Evolutionary conservation across 108 stramenopile species (phyloP).

Genomic region (Thalassiosira profunda): DNA sequence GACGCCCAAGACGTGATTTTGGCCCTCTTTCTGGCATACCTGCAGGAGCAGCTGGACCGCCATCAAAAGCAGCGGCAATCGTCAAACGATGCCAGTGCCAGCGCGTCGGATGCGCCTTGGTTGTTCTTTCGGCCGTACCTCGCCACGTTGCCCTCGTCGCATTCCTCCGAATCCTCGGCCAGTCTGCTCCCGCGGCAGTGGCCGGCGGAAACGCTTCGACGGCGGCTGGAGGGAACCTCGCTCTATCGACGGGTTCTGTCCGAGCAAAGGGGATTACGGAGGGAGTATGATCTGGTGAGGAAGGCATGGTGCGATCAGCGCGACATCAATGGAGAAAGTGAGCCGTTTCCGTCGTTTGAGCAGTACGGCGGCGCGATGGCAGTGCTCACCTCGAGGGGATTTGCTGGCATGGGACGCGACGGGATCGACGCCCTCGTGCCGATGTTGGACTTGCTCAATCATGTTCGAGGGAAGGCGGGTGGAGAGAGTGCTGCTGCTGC

Average conservation of each 20-base stretch:
- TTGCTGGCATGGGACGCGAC: slow-evolving; percentile 55
- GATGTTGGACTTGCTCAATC: slow-evolving; percentile 82
- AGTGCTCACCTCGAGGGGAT: slow-evolving; percentile 73
- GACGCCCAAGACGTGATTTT: slow-evolving; percentile 49
- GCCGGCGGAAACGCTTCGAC: slow-evolving; percentile 31
- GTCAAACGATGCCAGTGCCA: slow-evolving; percentile 1
- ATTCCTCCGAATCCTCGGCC: background rate
- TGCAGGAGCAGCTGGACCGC: slow-evolving; percentile 9
- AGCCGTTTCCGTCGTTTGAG: slow-evolving; percentile 66
- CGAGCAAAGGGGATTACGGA: slow-evolving; percentile 28
- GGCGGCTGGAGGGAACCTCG: slow-evolving; percentile 58
- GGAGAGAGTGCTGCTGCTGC: background rate
- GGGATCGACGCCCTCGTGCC: slow-evolving; percentile 68
- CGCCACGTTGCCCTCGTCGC: slow-evolving; percentile 19
- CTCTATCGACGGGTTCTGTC: slow-evolving; percentile 46
- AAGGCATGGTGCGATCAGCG: slow-evolving; percentile 20
- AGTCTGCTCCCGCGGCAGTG: slow-evolving; percentile 73
- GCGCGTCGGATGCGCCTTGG: slow-evolving; percentile 17
- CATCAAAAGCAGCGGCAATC: background rate
- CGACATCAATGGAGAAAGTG: too few species aligned
- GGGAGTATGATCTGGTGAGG: slow-evolving; percentile 52
- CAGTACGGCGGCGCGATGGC: slow-evolving; percentile 66
- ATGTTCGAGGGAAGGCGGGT: slow-evolving; percentile 52
- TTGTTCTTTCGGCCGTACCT: slow-evolving; percentile 30
- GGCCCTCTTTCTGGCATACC: slow-evolving; percentile 47